These are phyloP conservation scores for Phytopythium montanum DNA, from an alignment of 352 stramenopile genomes.

Conservation along the genomic window DNA sequence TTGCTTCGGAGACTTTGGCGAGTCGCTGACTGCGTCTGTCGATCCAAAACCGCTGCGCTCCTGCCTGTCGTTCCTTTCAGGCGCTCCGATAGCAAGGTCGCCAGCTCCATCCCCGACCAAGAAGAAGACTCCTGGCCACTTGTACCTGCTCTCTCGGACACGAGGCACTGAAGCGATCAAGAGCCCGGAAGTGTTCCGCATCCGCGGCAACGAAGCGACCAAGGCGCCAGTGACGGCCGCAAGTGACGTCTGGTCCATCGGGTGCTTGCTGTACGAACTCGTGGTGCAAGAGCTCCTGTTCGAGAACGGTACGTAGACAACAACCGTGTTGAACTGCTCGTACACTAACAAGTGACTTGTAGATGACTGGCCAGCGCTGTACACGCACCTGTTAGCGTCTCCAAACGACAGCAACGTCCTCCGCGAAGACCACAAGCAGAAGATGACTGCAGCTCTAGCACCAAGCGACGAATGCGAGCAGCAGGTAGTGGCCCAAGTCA, in stretches of 20 bases:
- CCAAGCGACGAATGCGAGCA: constrained; percentile 28
- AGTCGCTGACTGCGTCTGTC: constrained; percentile 35
- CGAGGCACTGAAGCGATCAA: constrained; percentile 76
- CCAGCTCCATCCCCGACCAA: background rate
- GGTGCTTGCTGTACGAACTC: constrained; percentile 68
- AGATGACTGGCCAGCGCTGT: constrained; percentile 67
- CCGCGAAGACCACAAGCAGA: constrained; percentile 36
- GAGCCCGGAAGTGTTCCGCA: constrained; percentile 64
- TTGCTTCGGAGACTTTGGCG: constrained; percentile 73
- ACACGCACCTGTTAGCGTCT: constrained; percentile 48
- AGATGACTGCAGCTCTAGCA: constrained; percentile 23
- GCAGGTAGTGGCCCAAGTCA: constrained; percentile 20
- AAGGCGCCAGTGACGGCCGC: constrained; percentile 31
- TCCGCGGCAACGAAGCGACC: constrained; percentile 28
- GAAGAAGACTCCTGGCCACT: background rate
- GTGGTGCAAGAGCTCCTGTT: constrained; percentile 68
- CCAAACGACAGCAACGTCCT: constrained; percentile 24
- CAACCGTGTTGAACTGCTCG: background rate
- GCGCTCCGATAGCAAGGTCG: constrained; percentile 2
- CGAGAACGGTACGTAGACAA: constrained; percentile 31
- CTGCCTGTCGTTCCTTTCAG: constrained; percentile 14
- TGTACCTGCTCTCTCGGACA: constrained; percentile 31
- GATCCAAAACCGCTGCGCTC: constrained; percentile 11
- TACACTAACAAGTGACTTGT: background rate
- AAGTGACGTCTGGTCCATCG: constrained; percentile 69